These are phyloP conservation scores for Scedosporium minutisporum DNA, from an alignment of 2,329 filamentous ascomycete species.

Conservation along the genomic window DNA sequence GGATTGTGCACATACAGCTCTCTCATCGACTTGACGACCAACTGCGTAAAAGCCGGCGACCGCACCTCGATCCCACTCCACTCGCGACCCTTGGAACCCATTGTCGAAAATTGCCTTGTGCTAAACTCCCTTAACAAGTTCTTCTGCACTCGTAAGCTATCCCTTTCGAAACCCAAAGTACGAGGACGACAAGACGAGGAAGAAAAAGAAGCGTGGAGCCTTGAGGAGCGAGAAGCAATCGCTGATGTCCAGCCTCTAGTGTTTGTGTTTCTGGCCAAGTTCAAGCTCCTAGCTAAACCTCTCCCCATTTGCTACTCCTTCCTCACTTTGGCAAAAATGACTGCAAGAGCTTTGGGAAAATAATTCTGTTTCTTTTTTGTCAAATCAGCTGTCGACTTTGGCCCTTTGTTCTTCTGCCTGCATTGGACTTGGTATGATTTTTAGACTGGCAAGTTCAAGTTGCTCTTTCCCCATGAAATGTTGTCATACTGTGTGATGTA, in stretches of 20 bases:
- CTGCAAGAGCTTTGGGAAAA: too few species aligned
- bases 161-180: neutral
- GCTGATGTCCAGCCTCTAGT: too few species aligned
- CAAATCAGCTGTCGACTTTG: neutral
- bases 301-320: neutral
- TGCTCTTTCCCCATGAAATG: neutral
- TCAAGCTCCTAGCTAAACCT: too few species aligned
- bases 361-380: neutral
- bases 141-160: neutral
- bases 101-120: neutral
- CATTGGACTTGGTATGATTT: neutral
- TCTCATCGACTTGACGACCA: slow-evolving; percentile 71
- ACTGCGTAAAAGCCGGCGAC: slow-evolving; percentile 31
- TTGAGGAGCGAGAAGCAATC: too few species aligned
- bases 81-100: neutral
- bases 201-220: too few species aligned
- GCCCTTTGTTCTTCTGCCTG: neutral
- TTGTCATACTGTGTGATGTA: neutral
- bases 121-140: neutral
- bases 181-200: too few species aligned
- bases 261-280: too few species aligned
- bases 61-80: neutral
- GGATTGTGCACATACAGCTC: slow-evolving; percentile 51
- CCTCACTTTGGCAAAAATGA: neutral
- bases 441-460: neutral